Conservation (phyloP, 148 eudicot species). For the Linanthus parryae region DNA sequence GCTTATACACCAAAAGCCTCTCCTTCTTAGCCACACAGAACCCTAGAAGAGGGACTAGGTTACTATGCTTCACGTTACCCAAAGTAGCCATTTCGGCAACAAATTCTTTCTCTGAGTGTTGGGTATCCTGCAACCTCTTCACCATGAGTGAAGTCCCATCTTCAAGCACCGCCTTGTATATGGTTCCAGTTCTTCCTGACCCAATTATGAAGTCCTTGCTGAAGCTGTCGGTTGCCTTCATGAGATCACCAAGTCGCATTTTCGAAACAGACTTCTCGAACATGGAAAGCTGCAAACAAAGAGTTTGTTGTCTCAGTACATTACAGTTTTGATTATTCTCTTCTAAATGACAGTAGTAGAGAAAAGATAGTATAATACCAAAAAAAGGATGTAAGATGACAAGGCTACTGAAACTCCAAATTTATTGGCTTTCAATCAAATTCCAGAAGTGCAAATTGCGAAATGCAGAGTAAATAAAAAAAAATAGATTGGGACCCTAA, state of each 20-base stretch:
- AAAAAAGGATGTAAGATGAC: too few species aligned
- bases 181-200: slow-evolving; percentile 37
- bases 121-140: slow-evolving; percentile 34
- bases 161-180: slow-evolving; percentile 32
- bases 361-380: too few species aligned
- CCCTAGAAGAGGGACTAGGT: slow-evolving; percentile 44
- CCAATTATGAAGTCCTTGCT: slow-evolving; percentile 34
- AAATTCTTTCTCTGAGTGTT: slow-evolving; percentile 43
- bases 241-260: slow-evolving; percentile 44
- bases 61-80: slow-evolving; percentile 33
- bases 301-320: neutral
- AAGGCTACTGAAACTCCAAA: too few species aligned
- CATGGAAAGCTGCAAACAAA: slow-evolving; percentile 31
- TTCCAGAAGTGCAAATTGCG: too few species aligned
- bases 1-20: slow-evolving; percentile 37
- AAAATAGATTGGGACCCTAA: too few species aligned
- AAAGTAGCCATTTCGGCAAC: slow-evolving; percentile 43
- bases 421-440: too few species aligned
- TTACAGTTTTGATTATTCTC: too few species aligned
- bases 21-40: slow-evolving; percentile 44
- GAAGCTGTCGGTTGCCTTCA: slow-evolving; percentile 48
- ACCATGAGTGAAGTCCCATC: slow-evolving; percentile 38
- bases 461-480: too few species aligned
- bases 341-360: too few species aligned
- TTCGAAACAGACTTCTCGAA: slow-evolving; percentile 33